These are phyloP conservation scores for Emmonsiellopsis sp. DNA, from an alignment of 2,329 filamentous ascomycete genomes.

Conservation along the genomic window DNA sequence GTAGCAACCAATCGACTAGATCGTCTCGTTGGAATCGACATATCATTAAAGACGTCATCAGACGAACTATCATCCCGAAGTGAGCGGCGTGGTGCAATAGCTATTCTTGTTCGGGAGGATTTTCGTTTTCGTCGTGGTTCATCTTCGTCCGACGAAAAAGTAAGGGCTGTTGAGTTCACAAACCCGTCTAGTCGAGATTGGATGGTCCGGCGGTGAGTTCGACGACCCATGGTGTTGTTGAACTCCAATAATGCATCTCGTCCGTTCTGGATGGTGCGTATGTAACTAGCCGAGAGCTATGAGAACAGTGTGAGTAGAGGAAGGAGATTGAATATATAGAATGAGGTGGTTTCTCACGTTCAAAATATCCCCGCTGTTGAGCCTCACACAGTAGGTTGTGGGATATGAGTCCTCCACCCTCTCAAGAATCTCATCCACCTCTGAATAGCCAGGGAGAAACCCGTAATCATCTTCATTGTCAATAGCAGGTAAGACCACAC, in stretches of 20 bases:
- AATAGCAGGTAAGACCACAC: constrained; percentile 8
- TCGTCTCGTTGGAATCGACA: not conserved
- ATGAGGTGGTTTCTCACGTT: constrained; percentile 1
- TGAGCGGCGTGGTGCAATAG: not conserved
- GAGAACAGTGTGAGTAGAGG: not conserved
- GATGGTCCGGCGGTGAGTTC: not conserved
- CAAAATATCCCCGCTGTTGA: constrained; percentile 10
- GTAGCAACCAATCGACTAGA: not conserved
- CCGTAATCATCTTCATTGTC: constrained; percentile 12
- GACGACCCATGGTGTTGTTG: not conserved
- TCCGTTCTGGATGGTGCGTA: not conserved
- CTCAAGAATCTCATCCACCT: constrained; percentile 9
- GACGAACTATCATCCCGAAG: not conserved
- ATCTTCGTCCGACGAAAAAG: constrained; percentile 12
- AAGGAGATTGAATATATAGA: not conserved
- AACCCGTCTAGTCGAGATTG: constrained; percentile 3
- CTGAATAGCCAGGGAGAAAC: constrained; percentile 9
- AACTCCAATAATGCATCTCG: not conserved
- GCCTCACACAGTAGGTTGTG: constrained; percentile 3
- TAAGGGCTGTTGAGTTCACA: constrained; percentile 10
- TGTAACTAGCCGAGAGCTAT: not conserved
- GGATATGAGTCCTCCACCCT: constrained; percentile 2
- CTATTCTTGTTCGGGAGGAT: not conserved
- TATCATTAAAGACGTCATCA: not conserved
- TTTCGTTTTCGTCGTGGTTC: not conserved